Base-by-base conservation (phyloP, 2,329 filamentous ascomycete species). In the Ascocoryne sarcoides region DNA sequence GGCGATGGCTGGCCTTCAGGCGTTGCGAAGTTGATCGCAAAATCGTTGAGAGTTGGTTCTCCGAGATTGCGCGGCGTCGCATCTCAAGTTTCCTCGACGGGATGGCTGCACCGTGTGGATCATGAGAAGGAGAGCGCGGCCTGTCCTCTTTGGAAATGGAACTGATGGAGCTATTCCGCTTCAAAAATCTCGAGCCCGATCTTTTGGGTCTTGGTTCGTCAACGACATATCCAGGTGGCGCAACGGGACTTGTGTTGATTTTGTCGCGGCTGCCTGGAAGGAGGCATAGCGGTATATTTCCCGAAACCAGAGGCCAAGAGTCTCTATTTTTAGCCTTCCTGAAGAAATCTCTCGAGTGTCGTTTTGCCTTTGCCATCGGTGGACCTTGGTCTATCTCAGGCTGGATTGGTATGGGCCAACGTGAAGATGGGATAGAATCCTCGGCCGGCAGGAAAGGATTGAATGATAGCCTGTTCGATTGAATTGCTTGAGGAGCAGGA, bases 261-360 rank as follows among this genome's bases (percentile, higher is more conserved):
- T 42, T 35, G 32, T 52, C 48, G 23, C 23, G 23, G n/a, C n/a
- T n/a, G 3, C 40, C 36, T 18, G 50, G 40, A n/a, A 49, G 41
- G 8, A 47, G 20, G 18, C 32, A 21, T 20, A 42, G 30, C 9
- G 51, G 47, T 10, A 45, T 46, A 7, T 39, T 43, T n/a, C n/a
- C n/a, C 9, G 48, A 41, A 4, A 41, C 49, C 14, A 57, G 41
- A 12, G 55, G 55, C 55, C 55, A 57, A 2, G 55, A 57, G n/a
- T 55, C 54, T 34, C 51, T 47, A 10, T 51, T 43, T 10, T 45
- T 43, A 2, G 51, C 48, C 15, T 36, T 44, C 15, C 49, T 45
- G 16, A 51, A 49, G 19, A 45, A 32, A 0, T 21, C 18, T 26
- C 40, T 49, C 4, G 44, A 42, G 12, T 43, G 30, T 21, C 34